phyloP scores from a whole-genome alignment of 495 filamentous ascomycete species.

The Neurospora tetrasperma region DNA sequence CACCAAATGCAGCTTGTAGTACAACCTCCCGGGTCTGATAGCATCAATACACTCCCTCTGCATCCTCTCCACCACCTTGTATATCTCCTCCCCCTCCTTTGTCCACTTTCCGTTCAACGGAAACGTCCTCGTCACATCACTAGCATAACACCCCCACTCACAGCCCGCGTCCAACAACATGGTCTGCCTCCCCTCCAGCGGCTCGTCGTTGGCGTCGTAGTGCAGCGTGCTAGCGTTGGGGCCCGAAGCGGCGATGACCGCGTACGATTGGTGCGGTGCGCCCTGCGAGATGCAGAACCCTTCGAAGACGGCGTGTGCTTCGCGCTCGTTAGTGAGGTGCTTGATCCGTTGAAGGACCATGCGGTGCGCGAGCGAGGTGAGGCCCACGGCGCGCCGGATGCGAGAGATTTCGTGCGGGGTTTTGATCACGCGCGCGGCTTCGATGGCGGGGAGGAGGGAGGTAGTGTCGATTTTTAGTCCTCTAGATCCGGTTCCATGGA shows the following conservation, averaged over 20 bases:
- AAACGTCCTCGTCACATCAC: slow-evolving; percentile 81
- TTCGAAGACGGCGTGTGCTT: slow-evolving; percentile 69
- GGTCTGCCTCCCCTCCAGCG: slow-evolving; percentile 54
- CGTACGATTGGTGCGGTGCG: slow-evolving; percentile 73
- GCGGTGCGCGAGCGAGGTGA: slow-evolving; percentile 58
- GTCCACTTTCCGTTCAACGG: slow-evolving; percentile 59
- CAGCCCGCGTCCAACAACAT: slow-evolving; percentile 77
- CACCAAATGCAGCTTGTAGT: slow-evolving; percentile 55
- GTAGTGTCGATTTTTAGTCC: slow-evolving; percentile 26
- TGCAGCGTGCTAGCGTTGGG: slow-evolving; percentile 74
- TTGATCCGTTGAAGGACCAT: slow-evolving; percentile 51
- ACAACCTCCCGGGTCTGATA: slow-evolving; percentile 55
- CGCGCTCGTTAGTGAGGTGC: slow-evolving; percentile 61
- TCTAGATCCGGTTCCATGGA: neutral
- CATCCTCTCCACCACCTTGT: slow-evolving; percentile 71
- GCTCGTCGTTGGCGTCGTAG: slow-evolving; percentile 68
- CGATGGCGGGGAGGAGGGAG: slow-evolving; percentile 54
- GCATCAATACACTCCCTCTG: slow-evolving; percentile 64
- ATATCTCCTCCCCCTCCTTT: slow-evolving; percentile 56
- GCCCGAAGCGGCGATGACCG: slow-evolving; percentile 74
- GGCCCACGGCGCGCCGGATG: slow-evolving; percentile 66
- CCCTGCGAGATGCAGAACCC: slow-evolving; percentile 57
- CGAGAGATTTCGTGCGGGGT: slow-evolving; percentile 67
- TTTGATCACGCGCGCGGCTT: slow-evolving; percentile 67
- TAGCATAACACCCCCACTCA: slow-evolving; percentile 82